These are phyloP conservation scores for Aspergillus alliaceus DNA, from an alignment of 2,329 filamentous ascomycete genomes.

Conservation along the genomic window DNA sequence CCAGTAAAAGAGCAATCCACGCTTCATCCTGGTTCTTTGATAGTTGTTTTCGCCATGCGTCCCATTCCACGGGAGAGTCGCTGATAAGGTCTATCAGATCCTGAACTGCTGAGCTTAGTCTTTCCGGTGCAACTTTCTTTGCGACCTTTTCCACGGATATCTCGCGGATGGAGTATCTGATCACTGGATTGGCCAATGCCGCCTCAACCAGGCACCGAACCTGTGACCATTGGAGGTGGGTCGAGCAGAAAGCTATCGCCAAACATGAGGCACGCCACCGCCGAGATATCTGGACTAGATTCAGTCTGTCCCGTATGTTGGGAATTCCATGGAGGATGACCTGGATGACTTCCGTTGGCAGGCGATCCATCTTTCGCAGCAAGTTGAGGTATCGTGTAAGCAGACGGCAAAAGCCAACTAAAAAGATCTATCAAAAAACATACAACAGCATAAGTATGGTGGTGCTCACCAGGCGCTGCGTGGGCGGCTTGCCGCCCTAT, in stretches of 20 bases:
- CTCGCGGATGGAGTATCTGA: not conserved
- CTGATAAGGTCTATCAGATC: not conserved
- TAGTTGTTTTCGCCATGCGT: not conserved
- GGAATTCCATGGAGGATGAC: not conserved
- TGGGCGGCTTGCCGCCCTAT: constrained; percentile 8
- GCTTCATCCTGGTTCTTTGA: not conserved
- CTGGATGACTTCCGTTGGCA: not conserved
- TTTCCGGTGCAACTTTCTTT: not conserved
- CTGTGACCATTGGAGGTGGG: not conserved
- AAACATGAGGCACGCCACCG: not conserved
- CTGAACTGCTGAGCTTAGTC: not conserved
- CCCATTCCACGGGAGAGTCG: not conserved
- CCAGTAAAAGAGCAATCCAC: not conserved
- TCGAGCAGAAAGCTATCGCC: not conserved
- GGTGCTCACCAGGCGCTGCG: constrained; percentile 6
- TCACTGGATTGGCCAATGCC: not conserved
- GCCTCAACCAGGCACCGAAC: not conserved
- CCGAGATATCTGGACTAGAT: not conserved
- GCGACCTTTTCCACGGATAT: not conserved
- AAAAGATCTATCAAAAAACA: too few species aligned
- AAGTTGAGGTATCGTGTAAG: not conserved
- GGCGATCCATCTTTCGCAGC: not conserved
- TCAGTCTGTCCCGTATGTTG: not conserved
- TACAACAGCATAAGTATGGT: constrained; percentile 9
- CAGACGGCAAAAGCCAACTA: too few species aligned